Percentiles rank a stretch among this genome's conserved stretches.
Evolutionary conservation across 768 basidiomycete species (phyloP).

Genomic region (Coprinopsis strossmayeri): DNA sequence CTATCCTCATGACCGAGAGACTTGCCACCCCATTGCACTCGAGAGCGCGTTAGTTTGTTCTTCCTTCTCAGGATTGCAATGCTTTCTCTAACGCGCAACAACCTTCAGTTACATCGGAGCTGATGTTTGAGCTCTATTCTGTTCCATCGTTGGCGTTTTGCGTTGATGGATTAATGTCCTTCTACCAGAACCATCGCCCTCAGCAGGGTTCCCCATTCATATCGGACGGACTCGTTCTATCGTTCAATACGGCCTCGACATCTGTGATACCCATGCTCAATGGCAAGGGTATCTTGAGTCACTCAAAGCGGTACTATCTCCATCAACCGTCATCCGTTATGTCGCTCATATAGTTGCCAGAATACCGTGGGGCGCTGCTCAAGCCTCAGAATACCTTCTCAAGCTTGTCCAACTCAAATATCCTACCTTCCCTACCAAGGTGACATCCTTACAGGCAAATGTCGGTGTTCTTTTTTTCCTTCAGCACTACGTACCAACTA

Average conservation of each 20-base stretch:
- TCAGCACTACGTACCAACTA: background rate
- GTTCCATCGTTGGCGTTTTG: constrained; percentile 85
- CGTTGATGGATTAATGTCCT: constrained; percentile 88
- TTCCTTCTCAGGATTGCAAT: too few species aligned
- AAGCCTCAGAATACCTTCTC: constrained; percentile 86
- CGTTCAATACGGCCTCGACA: constrained; percentile 88
- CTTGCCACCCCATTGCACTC: constrained; percentile 86
- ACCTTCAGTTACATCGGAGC: constrained; percentile 80
- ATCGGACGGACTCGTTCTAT: constrained; percentile 79
- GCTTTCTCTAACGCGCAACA: background rate
- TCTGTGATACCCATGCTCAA: constrained; percentile 82
- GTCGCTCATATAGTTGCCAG: constrained; percentile 29
- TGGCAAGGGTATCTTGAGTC: constrained; percentile 78
- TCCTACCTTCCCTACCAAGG: constrained; percentile 82
- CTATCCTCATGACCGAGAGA: constrained; percentile 90
- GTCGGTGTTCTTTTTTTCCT: constrained; percentile 34
- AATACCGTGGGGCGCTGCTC: constrained; percentile 90
- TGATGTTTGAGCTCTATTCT: constrained; percentile 90
- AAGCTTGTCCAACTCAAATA: constrained; percentile 96
- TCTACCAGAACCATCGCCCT: constrained; percentile 71
- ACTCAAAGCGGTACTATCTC: constrained; percentile 67
- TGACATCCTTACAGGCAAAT: constrained; percentile 69
- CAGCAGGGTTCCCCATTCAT: constrained; percentile 29
- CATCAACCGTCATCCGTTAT: background rate
- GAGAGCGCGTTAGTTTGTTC: constrained; percentile 57